These are phyloP conservation scores for Clonostachys byssicola DNA, from an alignment of 2,329 filamentous ascomycete genomes.

Conservation along the genomic window DNA sequence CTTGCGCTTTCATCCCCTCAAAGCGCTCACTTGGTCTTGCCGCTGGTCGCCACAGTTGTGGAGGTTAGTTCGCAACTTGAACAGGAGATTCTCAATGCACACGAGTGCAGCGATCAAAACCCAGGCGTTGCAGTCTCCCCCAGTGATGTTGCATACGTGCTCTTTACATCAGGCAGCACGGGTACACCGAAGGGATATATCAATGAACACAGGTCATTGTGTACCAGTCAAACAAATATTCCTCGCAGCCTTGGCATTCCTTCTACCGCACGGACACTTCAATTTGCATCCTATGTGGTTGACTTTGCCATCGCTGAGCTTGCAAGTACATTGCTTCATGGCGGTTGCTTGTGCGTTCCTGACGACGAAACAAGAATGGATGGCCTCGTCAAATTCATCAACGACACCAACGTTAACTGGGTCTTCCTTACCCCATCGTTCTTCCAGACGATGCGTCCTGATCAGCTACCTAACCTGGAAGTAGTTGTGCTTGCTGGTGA, in stretches of 20 bases:
- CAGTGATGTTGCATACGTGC: conserved; percentile 73
- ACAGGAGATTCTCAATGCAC: conserved; percentile 16
- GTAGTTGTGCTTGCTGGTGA: conserved; percentile 7
- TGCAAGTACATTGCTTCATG: background rate
- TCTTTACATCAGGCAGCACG: conserved; percentile 74
- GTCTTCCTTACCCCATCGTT: conserved; percentile 1
- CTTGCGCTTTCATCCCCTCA: conserved; percentile 61
- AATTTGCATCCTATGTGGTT: conserved; percentile 2
- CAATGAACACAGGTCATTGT: conserved; percentile 66
- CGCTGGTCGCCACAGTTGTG: conserved; percentile 49
- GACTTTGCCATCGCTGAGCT: conserved; percentile 1
- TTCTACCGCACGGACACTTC: background rate
- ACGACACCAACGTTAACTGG: background rate
- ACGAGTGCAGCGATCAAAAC: conserved; percentile 15
- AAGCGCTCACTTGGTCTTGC: conserved; percentile 35
- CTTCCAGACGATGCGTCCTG: background rate
- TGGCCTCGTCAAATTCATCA: background rate
- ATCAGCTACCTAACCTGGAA: conserved; percentile 1
- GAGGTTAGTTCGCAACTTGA: background rate
- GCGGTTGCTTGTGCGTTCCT: background rate
- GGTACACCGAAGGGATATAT: conserved; percentile 77
- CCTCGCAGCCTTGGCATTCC: background rate
- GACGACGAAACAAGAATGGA: background rate
- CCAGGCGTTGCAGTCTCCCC: conserved; percentile 5
- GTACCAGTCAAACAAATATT: background rate